phyloP scores from a whole-genome alignment of 1,284 basidiomycete genomes.

The Volvariella volvacea region DNA sequence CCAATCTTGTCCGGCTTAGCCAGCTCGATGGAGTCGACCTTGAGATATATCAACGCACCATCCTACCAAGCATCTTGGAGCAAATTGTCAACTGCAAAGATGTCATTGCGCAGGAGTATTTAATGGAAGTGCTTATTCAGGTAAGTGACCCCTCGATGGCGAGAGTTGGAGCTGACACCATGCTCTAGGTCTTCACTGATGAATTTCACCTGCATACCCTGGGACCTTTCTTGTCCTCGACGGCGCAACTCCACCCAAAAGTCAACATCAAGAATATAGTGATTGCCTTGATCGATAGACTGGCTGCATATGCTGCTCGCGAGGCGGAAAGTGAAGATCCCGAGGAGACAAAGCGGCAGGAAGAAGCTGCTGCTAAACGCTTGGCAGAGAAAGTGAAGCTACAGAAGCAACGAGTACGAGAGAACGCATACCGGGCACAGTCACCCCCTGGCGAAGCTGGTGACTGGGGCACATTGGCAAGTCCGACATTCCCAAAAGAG shows the following conservation, averaged over 20 bases:
- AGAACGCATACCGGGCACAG: conserved; percentile 30
- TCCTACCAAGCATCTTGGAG: conserved; percentile 86
- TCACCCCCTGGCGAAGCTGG: conserved; percentile 28
- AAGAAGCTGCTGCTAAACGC: conserved; percentile 83
- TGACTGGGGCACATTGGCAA: conserved; percentile 30
- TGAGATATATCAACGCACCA: conserved; percentile 78
- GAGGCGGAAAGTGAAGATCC: conserved; percentile 93
- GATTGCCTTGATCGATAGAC: conserved; percentile 91
- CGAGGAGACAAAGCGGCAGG: conserved; percentile 84
- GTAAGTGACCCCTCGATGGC: conserved; percentile 28
- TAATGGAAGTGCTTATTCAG: conserved; percentile 98
- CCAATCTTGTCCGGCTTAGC: conserved; percentile 88
- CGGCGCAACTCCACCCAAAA: conserved; percentile 89
- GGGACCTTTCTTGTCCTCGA: conserved; percentile 88
- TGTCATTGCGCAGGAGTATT: conserved; percentile 93
- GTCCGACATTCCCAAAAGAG: conserved; percentile 21
- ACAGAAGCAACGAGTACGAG: conserved; percentile 57
- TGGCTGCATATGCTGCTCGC: conserved; percentile 88
- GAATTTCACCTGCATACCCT: conserved; percentile 94
- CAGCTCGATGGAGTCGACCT: conserved; percentile 93
- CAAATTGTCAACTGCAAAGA: conserved; percentile 97
- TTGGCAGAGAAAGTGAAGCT: conserved; percentile 79
- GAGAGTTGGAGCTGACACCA: no score
- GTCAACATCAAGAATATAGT: conserved; percentile 97
- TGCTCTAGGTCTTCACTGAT: conserved; percentile 81